Evolutionary conservation across 1,284 basidiomycete species (phyloP).

Genomic region (Nidula niveotomentosa): DNA sequence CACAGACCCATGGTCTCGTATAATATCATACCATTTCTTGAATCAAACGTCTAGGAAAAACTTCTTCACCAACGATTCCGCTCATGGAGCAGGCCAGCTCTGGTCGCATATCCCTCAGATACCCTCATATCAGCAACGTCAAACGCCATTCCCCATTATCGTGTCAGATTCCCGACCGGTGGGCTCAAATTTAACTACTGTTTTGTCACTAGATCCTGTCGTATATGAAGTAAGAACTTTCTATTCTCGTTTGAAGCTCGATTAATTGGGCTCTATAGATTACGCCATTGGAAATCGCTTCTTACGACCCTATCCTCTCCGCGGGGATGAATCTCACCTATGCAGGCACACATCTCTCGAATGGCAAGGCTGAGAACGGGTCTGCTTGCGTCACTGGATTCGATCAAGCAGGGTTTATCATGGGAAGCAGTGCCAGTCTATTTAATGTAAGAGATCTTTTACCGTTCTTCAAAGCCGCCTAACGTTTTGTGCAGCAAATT

Average conservation of each 20-base stretch:
- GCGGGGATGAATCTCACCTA: constrained; percentile 60
- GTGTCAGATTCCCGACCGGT: constrained; percentile 52
- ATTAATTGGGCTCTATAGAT: constrained; percentile 38
- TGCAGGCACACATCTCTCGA: constrained; percentile 55
- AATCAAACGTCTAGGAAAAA: constrained; percentile 58
- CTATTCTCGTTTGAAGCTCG: neutral
- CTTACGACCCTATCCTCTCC: constrained; percentile 64
- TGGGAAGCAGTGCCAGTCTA: constrained; percentile 63
- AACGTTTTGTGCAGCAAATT: constrained; percentile 36
- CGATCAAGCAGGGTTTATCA: constrained; percentile 65
- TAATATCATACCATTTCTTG: constrained; percentile 67
- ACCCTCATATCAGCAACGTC: constrained; percentile 42
- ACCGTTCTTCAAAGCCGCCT: neutral
- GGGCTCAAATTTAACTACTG: constrained; percentile 40
- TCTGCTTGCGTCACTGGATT: constrained; percentile 63
- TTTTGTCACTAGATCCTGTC: constrained; percentile 39
- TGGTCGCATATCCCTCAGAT: constrained; percentile 56
- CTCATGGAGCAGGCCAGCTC: constrained; percentile 65
- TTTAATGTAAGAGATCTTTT: constrained; percentile 47
- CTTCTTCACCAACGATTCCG: constrained; percentile 57
- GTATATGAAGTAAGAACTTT: constrained; percentile 54
- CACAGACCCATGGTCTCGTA: constrained; percentile 62
- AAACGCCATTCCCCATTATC: constrained; percentile 58
- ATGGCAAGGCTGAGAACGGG: constrained; percentile 46
- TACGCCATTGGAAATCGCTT: constrained; percentile 64